Evolutionary conservation across 805 yeast genomes (phyloP).

Genomic region (Metschnikowia noctiluminum): DNA sequence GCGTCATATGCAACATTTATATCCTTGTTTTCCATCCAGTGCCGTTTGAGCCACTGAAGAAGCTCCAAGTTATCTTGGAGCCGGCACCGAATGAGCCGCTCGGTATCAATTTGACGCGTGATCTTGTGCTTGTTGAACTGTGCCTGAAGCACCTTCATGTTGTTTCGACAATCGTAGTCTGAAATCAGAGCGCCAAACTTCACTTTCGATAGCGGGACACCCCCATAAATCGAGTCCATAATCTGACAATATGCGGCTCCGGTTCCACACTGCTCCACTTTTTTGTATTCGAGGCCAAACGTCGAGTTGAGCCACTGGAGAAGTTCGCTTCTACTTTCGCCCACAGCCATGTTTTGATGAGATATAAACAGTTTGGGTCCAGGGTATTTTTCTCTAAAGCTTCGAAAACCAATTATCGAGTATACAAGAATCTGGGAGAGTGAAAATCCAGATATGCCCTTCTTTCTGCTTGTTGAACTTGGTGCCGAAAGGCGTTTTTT

Average conservation of each 20-base stretch:
- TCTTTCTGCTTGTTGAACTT: too few relatives aligned
- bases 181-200: constrained; percentile 58
- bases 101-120: constrained; percentile 75
- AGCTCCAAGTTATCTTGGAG: constrained; percentile 94
- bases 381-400: too few relatives aligned
- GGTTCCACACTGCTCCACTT: constrained; percentile 90
- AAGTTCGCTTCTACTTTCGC: constrained; percentile 81
- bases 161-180: constrained; percentile 74
- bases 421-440: too few relatives aligned
- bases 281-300: constrained; percentile 59
- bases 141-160: constrained; percentile 83
- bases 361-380: too few relatives aligned
- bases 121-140: constrained; percentile 71
- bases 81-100: constrained; percentile 76
- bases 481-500: too few relatives aligned
- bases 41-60: constrained; percentile 84
- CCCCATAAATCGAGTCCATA: constrained; percentile 79
- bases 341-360: constrained; percentile 25
- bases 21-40: constrained; percentile 75
- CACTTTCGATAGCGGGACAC: constrained; percentile 77
- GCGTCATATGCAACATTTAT: constrained; percentile 68
- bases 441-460: too few relatives aligned
- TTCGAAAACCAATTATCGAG: too few relatives aligned
- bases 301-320: constrained; percentile 81
- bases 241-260: constrained; percentile 96